phyloP scores from a whole-genome alignment of 176 grass and related monocot species.

The Avena atlantica region DNA sequence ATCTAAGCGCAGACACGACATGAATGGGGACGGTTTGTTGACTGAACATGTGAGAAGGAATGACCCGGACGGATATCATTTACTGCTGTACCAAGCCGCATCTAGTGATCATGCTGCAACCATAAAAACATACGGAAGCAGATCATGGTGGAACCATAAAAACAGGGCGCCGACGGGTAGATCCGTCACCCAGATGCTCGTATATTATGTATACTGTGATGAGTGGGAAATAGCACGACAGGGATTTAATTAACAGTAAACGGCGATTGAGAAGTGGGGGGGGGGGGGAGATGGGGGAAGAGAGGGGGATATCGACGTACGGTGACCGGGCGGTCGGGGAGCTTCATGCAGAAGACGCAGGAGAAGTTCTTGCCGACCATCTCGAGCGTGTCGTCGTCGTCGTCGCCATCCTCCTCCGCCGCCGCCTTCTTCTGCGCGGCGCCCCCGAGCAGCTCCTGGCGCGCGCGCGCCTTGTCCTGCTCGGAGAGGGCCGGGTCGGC shows the following conservation, averaged over 20 bases:
- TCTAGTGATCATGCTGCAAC: background rate
- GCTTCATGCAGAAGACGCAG: conserved; percentile 86
- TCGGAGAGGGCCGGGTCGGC: conserved; percentile 61
- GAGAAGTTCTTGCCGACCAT: conserved; percentile 68
- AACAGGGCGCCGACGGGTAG: no score
- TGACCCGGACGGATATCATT: background rate
- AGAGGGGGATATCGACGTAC: background rate
- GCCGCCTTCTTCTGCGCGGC: background rate
- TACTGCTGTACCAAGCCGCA: background rate
- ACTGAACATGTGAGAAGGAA: no score
- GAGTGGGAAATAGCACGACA: background rate
- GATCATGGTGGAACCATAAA: background rate
- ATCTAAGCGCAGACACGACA: background rate
- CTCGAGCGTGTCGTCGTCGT: conserved; percentile 40
- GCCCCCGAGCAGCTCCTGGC: conserved; percentile 74
- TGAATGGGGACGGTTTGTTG: no score
- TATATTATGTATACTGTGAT: no score
- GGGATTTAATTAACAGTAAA: no score
- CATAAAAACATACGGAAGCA: background rate
- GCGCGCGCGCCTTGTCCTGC: conserved; percentile 70
- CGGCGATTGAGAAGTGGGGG: no score
- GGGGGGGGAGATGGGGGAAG: no score
- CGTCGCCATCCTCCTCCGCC: conserved; percentile 15
- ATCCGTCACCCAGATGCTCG: no score
- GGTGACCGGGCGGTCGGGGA: conserved; percentile 87